Conservation (phyloP, 345 rosid species). For the Camelina neglecta region DNA sequence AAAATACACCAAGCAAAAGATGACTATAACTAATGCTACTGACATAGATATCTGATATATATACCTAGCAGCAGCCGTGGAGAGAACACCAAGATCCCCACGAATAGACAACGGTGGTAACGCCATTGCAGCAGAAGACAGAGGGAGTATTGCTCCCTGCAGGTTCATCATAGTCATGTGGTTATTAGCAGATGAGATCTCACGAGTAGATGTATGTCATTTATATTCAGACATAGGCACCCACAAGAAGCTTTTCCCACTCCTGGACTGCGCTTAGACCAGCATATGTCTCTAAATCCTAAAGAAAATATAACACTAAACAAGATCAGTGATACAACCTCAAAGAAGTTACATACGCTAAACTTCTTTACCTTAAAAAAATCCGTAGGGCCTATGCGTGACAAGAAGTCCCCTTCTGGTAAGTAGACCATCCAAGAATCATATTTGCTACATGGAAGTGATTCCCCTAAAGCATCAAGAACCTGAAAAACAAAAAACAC, state of each 20-base stretch:
- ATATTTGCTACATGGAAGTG: constrained; percentile 76
- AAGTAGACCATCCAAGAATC: constrained; percentile 98
- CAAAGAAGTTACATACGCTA: background rate
- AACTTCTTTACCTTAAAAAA: constrained; percentile 71
- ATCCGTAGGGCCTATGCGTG: constrained; percentile 89
- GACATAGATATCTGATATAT: background rate
- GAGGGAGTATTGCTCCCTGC: constrained; percentile 93
- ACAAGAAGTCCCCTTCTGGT: constrained; percentile 93
- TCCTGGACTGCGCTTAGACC: constrained; percentile 76
- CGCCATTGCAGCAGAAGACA: constrained; percentile 91
- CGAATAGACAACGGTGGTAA: constrained; percentile 88
- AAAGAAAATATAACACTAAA: constrained; percentile 21
- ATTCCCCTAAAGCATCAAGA: constrained; percentile 87
- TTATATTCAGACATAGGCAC: constrained; percentile 39
- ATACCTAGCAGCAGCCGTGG: constrained; percentile 80
- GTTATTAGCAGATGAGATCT: constrained; percentile 40
- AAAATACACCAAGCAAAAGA: background rate
- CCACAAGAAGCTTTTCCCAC: constrained; percentile 88
- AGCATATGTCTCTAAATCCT: constrained; percentile 90
- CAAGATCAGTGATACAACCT: background rate
- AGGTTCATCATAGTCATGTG: constrained; percentile 30
- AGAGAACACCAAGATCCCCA: constrained; percentile 83
- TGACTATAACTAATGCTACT: background rate
- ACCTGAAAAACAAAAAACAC: constrained; percentile 54
- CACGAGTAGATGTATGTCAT: constrained; percentile 25